Percentiles rank a stretch among this genome's conserved stretches.
Conservation (phyloP, 345 rosid genomes). For the Carallia brachiata region DNA sequence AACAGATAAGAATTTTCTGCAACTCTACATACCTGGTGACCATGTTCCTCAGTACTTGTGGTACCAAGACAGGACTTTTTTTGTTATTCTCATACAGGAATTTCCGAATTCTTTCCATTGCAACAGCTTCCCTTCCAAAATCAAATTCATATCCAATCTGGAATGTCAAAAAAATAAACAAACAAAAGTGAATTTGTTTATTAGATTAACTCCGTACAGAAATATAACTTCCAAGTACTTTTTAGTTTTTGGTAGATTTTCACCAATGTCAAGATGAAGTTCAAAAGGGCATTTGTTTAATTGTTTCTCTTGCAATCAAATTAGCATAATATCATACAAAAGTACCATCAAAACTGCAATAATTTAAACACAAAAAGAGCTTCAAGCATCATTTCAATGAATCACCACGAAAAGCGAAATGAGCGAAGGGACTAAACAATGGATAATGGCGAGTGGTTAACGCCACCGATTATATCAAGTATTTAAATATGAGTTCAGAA, state of each 20-base stretch:
- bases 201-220: constrained; percentile 14
- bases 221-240: constrained; percentile 1
- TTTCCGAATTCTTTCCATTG: constrained; percentile 73
- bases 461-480: too few species aligned
- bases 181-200: constrained; percentile 1
- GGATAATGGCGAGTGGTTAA: too few species aligned
- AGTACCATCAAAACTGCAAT: too few species aligned
- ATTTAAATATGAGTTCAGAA: too few species aligned
- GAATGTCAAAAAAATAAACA: constrained; percentile 28
- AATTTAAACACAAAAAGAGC: too few species aligned
- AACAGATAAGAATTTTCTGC: constrained; percentile 2
- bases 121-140: constrained; percentile 75
- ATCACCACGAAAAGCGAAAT: too few species aligned
- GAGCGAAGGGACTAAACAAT: too few species aligned
- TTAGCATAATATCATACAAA: too few species aligned
- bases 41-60: constrained; percentile 53
- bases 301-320: too few species aligned
- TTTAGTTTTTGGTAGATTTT: not conserved
- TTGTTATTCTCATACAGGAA: constrained; percentile 71
- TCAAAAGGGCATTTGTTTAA: not conserved
- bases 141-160: constrained; percentile 97
- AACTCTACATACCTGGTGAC: constrained; percentile 62
- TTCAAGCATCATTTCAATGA: too few species aligned
- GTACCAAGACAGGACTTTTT: constrained; percentile 77
- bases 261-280: not conserved